A percentile compares a stretch with the other conserved stretches of the same genome.
These are phyloP conservation scores for Penicillium sp. DNA, from an alignment of 2,329 filamentous ascomycete species.

Conservation along the genomic window DNA sequence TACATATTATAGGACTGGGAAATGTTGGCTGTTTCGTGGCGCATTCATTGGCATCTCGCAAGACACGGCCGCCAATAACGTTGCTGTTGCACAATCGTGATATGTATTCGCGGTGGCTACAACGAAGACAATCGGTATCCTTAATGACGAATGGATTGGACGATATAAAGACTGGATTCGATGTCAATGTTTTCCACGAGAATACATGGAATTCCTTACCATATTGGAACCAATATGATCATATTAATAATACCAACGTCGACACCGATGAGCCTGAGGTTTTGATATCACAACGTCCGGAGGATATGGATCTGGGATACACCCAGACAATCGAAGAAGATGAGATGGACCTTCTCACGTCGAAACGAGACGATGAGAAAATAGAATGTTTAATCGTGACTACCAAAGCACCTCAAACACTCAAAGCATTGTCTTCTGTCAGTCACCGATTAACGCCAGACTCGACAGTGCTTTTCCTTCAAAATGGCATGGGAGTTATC, in stretches of 20 bases:
- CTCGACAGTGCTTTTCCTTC: conserved; percentile 71
- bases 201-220: conserved; percentile 31
- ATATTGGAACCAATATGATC: conserved; percentile 19
- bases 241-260: conserved; percentile 10
- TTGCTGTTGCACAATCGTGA: conserved; percentile 65
- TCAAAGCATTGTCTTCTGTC: conserved; percentile 63
- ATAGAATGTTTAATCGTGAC: conserved; percentile 74
- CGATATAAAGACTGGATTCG: conserved; percentile 41
- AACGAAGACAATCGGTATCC: conserved; percentile 28
- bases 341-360: conserved; percentile 13
- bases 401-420: conserved; percentile 67
- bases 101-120: conserved; percentile 32
- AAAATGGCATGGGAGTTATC: conserved; percentile 79
- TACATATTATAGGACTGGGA: conserved; percentile 76
- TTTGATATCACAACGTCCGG: neutral
- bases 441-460: conserved; percentile 62
- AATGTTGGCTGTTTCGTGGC: conserved; percentile 79
- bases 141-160: conserved; percentile 38
- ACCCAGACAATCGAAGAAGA: neutral
- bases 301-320: neutral
- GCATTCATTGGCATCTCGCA: conserved; percentile 61
- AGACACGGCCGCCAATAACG: conserved; percentile 67
- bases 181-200: conserved; percentile 37
- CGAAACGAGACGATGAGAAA: conserved; percentile 38
- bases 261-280: conserved; percentile 11